phyloP scores from a whole-genome alignment of 2,329 filamentous ascomycete species.

The Claviceps monticola region DNA sequence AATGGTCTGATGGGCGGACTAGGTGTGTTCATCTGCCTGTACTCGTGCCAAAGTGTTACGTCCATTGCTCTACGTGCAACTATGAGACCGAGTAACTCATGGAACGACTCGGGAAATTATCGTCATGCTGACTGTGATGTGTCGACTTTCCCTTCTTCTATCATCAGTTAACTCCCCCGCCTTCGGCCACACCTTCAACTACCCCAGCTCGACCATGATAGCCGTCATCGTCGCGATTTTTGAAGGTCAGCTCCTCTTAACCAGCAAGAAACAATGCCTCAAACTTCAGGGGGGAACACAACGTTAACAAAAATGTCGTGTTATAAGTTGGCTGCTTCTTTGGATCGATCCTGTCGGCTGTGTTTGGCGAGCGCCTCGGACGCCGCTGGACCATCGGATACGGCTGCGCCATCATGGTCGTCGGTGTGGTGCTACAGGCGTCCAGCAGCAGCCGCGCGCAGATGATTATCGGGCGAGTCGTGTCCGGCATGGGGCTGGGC shows the following conservation, averaged over 20 bases:
- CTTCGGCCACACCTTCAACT: constrained; percentile 27
- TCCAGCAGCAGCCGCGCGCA: constrained; percentile 28
- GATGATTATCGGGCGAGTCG: constrained; percentile 30
- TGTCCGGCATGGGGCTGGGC: constrained; percentile 21
- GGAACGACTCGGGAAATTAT: too few species aligned
- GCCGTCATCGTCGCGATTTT: constrained; percentile 33
- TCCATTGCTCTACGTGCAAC: neutral
- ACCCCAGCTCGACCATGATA: constrained; percentile 25
- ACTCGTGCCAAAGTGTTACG: neutral
- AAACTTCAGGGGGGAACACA: too few species aligned
- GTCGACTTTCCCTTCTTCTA: too few species aligned
- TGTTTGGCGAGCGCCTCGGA: constrained; percentile 28
- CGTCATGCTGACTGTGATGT: too few species aligned
- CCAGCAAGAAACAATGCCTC: neutral
- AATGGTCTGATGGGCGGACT: constrained; percentile 30
- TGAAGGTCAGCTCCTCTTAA: constrained; percentile 14
- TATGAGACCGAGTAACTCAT: too few species aligned
- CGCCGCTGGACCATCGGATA: constrained; percentile 27
- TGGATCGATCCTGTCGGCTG: constrained; percentile 10
- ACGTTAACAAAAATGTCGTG: too few species aligned
- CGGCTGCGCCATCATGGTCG: constrained; percentile 29
- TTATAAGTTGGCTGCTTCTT: constrained; percentile 16
- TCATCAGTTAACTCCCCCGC: constrained; percentile 22
- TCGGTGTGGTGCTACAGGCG: constrained; percentile 31
- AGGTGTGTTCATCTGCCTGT: constrained; percentile 7